Conservation (phyloP, 306 rosid genomes). For the Rubus idaeus region DNA sequence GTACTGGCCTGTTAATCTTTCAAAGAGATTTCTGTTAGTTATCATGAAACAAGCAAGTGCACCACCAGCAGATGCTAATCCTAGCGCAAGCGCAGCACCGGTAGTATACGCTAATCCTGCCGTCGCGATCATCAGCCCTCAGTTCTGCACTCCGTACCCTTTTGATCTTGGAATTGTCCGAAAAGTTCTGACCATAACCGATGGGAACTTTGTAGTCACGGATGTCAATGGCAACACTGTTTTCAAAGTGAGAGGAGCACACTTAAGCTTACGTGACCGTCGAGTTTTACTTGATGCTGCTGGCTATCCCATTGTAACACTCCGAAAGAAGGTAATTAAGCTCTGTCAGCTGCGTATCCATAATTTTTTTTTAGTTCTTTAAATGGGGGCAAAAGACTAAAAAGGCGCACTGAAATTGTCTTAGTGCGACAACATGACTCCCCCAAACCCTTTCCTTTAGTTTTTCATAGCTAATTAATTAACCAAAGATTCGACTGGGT, state of each 20-base stretch:
- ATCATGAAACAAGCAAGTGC: conserved; percentile 3
- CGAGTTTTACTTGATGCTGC: conserved; percentile 45
- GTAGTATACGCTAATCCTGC: conserved; percentile 7
- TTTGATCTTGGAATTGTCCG: conserved; percentile 41
- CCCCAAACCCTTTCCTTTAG: too few species aligned
- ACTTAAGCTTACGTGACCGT: conserved; percentile 33
- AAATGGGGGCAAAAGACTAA: too few species aligned
- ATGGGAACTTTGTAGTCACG: conserved; percentile 40
- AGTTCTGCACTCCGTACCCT: conserved; percentile 40
- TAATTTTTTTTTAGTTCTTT: background rate
- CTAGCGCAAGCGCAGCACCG: background rate
- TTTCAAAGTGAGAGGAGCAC: conserved; percentile 40
- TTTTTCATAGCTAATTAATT: too few species aligned
- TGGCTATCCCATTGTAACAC: conserved; percentile 39
- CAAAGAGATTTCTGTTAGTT: background rate
- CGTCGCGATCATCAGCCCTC: conserved; percentile 31
- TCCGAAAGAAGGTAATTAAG: conserved; percentile 35
- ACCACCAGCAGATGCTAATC: background rate
- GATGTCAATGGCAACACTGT: conserved; percentile 48
- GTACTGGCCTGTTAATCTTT: background rate
- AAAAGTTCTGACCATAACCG: conserved; percentile 33
- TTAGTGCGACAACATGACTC: too few species aligned
- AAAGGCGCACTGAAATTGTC: too few species aligned
- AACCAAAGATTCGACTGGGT: too few species aligned
- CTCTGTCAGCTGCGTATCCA: background rate